Base-by-base conservation (phyloP, 345 rosid genomes). In the Populus nigra region DNA sequence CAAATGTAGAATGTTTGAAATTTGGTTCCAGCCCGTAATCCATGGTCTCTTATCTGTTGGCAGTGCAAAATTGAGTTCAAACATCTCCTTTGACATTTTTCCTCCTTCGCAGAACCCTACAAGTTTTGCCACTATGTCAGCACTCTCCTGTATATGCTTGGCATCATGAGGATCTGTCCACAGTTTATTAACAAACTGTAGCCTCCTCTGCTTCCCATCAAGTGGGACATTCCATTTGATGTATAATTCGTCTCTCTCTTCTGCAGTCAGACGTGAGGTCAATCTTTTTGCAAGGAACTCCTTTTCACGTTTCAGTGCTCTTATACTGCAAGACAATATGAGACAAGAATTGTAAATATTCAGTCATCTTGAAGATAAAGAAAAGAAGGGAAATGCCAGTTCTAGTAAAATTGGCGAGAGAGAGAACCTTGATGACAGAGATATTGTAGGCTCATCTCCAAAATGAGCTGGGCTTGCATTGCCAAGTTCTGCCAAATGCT, bases 171-270 rank as follows among this genome's bases (percentile, higher is more conserved):
- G 97, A 85, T 96, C 92, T 50, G 90, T 91, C 99, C 98, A 96
- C 4, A 96, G 91, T 83, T 96, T 96, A 91, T 84, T 89, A 75
- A 96, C 91, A 83, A 96, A 91, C 83, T 90, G 99, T 38, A 91
- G 88, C 77, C 79, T 96, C 90, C 98, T 92, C 82, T 96, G 99
- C 85, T 96, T 96, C 73, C 99, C 99, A 25, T 92, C 99, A 35
- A 96, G 73, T 5, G 98, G 97, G 65, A 96, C 96, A 47, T 92
- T 88, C 99, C 99, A 92, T 87, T 90, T 92, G 59, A 89, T 83
- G 86, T 88, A 96, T 82, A 96, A 53, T 59, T 85, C 88, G 1
- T 94, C 97, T 80, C 99, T 92, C 79, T 96, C 98, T 76, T 94
- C 98, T 13, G 70, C 74, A 11, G 86, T 89, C 81, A 96, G 59